phyloP scores from a whole-genome alignment of 331 rosid genomes.

The Dryas integrifolia region DNA sequence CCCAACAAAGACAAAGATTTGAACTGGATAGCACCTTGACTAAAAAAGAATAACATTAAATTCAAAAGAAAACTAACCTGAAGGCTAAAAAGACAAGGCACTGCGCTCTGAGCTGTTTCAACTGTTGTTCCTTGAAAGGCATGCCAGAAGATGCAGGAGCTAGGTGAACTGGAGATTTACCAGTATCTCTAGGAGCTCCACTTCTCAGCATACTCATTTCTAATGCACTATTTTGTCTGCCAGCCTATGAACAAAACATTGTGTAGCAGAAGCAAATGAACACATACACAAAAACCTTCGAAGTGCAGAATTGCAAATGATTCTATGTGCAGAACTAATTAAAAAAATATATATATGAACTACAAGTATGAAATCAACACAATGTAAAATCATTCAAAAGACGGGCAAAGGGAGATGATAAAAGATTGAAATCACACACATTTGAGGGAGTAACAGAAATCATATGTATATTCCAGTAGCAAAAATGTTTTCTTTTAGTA shows the following conservation, averaged over 20 bases:
- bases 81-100: conserved; percentile 98
- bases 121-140: conserved; percentile 92
- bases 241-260: conserved; percentile 44
- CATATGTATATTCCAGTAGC: neutral
- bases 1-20: conserved; percentile 11
- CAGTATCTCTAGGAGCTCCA: conserved; percentile 68
- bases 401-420: conserved; percentile 7
- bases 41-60: conserved; percentile 15
- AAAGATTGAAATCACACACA: neutral
- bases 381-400: neutral
- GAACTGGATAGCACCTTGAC: conserved; percentile 11
- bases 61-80: conserved; percentile 43
- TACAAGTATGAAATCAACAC: neutral
- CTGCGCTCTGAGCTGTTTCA: conserved; percentile 98
- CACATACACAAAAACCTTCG: neutral
- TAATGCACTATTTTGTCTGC: conserved; percentile 62
- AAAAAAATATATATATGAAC: conserved; percentile 5
- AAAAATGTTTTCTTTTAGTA: neutral
- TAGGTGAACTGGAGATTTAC: conserved; percentile 63
- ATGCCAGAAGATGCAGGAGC: conserved; percentile 43
- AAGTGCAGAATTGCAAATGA: conserved; percentile 16
- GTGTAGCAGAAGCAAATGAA: conserved; percentile 5
- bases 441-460: neutral
- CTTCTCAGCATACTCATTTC: conserved; percentile 62
- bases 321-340: conserved; percentile 7